These are phyloP conservation scores for Amanita inopinata DNA, from an alignment of 768 basidiomycete genomes.

Conservation along the genomic window DNA sequence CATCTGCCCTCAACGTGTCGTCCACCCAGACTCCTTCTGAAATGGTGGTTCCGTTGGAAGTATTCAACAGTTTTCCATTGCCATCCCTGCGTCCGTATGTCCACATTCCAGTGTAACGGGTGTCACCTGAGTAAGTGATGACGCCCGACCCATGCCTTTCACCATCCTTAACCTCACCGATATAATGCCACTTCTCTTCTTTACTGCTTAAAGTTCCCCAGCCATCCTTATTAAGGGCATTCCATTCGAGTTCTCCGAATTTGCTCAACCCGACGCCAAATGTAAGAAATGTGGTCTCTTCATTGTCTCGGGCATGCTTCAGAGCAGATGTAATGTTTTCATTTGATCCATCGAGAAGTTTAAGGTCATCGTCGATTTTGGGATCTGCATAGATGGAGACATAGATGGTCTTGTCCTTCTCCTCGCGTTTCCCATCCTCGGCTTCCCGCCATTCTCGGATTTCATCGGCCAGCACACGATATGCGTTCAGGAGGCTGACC, in stretches of 20 bases:
- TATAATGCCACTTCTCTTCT: conserved; percentile 10
- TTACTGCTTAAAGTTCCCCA: conserved; percentile 12
- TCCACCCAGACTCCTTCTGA: conserved; percentile 9
- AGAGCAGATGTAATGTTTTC: background rate
- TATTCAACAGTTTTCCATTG: conserved; percentile 6
- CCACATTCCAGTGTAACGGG: conserved; percentile 13
- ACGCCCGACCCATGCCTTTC: conserved; percentile 12
- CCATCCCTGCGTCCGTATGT: conserved; percentile 11
- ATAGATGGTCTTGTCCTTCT: conserved; percentile 2
- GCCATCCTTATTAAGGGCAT: conserved; percentile 11
- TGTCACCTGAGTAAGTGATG: conserved; percentile 11
- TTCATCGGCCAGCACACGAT: conserved; percentile 6
- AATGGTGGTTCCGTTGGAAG: background rate
- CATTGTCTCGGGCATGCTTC: background rate
- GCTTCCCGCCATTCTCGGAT: conserved; percentile 4
- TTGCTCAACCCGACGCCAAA: background rate
- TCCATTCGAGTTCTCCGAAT: conserved; percentile 11
- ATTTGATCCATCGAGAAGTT: background rate
- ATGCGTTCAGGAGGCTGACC: conserved; percentile 8
- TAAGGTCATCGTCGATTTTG: background rate
- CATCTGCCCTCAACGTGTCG: background rate
- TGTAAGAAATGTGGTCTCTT: conserved; percentile 5
- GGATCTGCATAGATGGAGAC: conserved; percentile 1
- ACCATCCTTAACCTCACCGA: conserved; percentile 11
- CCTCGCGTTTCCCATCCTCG: background rate